Base-by-base conservation (phyloP, 2,329 filamentous ascomycete genomes). In the Penicillium psychrosexuale region DNA sequence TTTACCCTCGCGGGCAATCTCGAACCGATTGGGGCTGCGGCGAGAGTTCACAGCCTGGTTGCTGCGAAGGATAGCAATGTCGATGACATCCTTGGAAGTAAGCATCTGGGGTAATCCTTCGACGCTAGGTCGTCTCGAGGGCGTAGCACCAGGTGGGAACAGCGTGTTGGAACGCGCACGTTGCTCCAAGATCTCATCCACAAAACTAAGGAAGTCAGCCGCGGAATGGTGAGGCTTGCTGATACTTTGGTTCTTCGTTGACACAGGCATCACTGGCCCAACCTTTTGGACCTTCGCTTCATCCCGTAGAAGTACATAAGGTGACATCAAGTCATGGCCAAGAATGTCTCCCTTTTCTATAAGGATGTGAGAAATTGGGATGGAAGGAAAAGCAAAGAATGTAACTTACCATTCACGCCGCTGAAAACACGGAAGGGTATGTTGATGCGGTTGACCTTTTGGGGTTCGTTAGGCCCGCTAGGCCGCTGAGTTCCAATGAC, bases 391-490 rank as follows among this genome's bases (percentile, higher is more conserved):
- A 9, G 8, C 31, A 15, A 22, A 13, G 28, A 44, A n/a, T 11
- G 17, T 5, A 15, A 55, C 72, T 70, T 67, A 77, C 84, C 85
- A 75, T 96, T 95, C 36, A 99, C 93, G 63, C 93, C 94, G 38
- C 93, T 93, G 48, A 97, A 84, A 3, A 99, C 89, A 39, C 94
- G 85, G 68, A 99, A 97, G 0, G 94, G 94, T 28, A 97, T 81
- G 60, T 96, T 93, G 39, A 97, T 88, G n/a, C 91, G 90, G 65
- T 88, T 90, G 43, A 97, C 87, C 64, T 91, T 75, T 62, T 85
- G 90, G 61, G 93, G 87, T 64, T 91, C 89, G 63, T 85, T 88
- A 24, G 83, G 81, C 13, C 87, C 88, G 9, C 90, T 90, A 1
- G 90, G 86, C 59, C 92, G 81, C 72, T 99, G 94, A 0, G 93